phyloP scores from a whole-genome alignment of 2,329 filamentous ascomycete genomes.

The Fusarium albosuccineum region DNA sequence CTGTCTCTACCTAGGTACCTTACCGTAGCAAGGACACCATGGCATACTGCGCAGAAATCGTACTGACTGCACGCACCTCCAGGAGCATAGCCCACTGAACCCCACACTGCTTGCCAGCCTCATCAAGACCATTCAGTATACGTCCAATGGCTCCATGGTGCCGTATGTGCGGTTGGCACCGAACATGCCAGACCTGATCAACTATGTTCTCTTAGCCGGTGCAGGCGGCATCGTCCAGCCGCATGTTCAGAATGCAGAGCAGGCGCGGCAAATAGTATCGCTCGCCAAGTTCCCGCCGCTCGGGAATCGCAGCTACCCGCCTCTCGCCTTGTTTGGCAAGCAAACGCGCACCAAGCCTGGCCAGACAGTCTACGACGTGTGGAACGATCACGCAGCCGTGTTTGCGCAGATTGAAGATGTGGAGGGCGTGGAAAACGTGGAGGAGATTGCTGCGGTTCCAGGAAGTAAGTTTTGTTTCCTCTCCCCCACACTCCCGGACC shows the following conservation, averaged over 20 bases:
- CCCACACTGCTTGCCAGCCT: slow-evolving; percentile 18
- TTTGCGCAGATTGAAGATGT: slow-evolving; percentile 22
- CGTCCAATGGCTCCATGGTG: slow-evolving; percentile 24
- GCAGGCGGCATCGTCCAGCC: slow-evolving; percentile 17
- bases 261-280: slow-evolving; percentile 15
- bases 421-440: slow-evolving; percentile 19
- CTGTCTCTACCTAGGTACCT: too few species aligned
- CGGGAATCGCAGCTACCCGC: slow-evolving; percentile 18
- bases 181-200: slow-evolving; percentile 10
- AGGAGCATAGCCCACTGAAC: slow-evolving; percentile 25
- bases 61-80: neutral
- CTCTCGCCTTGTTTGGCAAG: neutral
- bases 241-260: slow-evolving; percentile 23
- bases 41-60: too few species aligned
- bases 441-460: slow-evolving; percentile 17
- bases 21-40: too few species aligned
- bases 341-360: too few species aligned
- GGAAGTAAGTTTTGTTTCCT: too few species aligned
- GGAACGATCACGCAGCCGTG: slow-evolving; percentile 19
- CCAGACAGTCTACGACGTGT: slow-evolving; percentile 10
- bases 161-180: slow-evolving; percentile 18
- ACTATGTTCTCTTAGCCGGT: neutral
- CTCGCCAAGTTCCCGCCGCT: slow-evolving; percentile 19
- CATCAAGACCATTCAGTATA: slow-evolving; percentile 22
- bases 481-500: too few species aligned